A percentile compares a stretch with the other conserved stretches of the same genome.
Evolutionary conservation across 768 basidiomycete genomes (phyloP).

Genomic region (Podaxis carcinomalis): DNA sequence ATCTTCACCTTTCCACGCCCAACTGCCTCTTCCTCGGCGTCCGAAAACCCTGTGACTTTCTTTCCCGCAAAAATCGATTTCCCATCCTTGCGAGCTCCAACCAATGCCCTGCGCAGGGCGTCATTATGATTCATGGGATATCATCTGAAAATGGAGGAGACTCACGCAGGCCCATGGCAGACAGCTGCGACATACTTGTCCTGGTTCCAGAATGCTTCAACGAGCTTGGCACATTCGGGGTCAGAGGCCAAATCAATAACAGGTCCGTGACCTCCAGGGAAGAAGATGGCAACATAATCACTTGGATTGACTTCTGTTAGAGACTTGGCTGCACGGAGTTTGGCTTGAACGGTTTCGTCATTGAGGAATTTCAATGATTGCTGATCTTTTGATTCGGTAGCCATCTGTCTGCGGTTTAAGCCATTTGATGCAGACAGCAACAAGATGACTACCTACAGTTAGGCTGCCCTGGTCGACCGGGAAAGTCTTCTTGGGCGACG

Average conservation of each 20-base stretch:
- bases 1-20: constrained; percentile 38
- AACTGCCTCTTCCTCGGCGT: constrained; percentile 56
- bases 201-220: constrained; percentile 57
- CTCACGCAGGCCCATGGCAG: constrained; percentile 77
- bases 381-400: constrained; percentile 40
- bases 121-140: neutral
- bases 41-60: constrained; percentile 63
- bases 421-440: neutral
- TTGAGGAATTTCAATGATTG: constrained; percentile 53
- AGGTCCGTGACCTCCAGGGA: constrained; percentile 78
- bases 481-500: constrained; percentile 53
- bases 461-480: constrained; percentile 60
- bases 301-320: constrained; percentile 51
- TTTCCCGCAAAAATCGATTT: constrained; percentile 64
- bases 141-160: constrained; percentile 8
- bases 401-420: constrained; percentile 31
- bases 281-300: constrained; percentile 74
- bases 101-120: constrained; percentile 43
- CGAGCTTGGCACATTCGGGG: constrained; percentile 50
- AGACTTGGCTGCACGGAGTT: constrained; percentile 54
- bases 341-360: constrained; percentile 47
- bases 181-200: constrained; percentile 70
- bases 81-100: constrained; percentile 47
- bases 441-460: constrained; percentile 28
- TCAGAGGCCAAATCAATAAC: constrained; percentile 66